phyloP scores from a whole-genome alignment of 805 yeast species.

The Candida mattraensis region DNA sequence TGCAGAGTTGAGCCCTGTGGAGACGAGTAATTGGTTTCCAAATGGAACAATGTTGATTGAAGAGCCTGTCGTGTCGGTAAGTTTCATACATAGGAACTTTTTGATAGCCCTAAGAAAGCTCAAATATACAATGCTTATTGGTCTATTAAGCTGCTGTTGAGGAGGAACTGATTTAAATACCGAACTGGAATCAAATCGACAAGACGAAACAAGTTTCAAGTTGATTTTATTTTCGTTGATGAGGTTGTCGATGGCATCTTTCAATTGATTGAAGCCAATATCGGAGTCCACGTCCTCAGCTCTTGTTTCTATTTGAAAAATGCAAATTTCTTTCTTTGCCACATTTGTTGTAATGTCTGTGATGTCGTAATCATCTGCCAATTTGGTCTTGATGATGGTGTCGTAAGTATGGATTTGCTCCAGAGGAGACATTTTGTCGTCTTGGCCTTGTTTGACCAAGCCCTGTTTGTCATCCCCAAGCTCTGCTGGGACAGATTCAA shows the following conservation, averaged over 20 bases:
- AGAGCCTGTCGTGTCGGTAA: constrained; percentile 28
- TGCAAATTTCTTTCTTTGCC: constrained; percentile 32
- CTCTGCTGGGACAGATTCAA: constrained; percentile 1
- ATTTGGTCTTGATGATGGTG: constrained; percentile 23
- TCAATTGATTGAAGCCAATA: constrained; percentile 31
- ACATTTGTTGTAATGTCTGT: constrained; percentile 30
- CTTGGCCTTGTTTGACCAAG: constrained; percentile 2
- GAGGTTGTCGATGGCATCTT: constrained; percentile 34
- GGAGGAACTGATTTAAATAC: constrained; percentile 21
- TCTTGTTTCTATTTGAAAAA: constrained; percentile 31
- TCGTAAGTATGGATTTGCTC: constrained; percentile 32
- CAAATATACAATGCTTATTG: constrained; percentile 38
- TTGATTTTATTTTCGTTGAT: constrained; percentile 27
- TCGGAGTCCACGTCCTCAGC: constrained; percentile 14
- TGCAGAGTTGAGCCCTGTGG: constrained; percentile 24
- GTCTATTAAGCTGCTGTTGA: constrained; percentile 21
- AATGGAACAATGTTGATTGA: constrained; percentile 44
- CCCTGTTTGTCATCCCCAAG: constrained; percentile 1
- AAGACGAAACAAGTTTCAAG: constrained; percentile 28
- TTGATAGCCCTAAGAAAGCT: constrained; percentile 51
- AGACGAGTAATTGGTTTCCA: constrained; percentile 44
- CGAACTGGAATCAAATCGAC: constrained; percentile 28
- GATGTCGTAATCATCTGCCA: constrained; percentile 30
- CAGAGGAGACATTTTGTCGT: constrained; percentile 20
- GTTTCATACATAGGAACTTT: constrained; percentile 35